Base-by-base conservation (phyloP, 495 filamentous ascomycete species). In the Terfezia boudieri region DNA sequence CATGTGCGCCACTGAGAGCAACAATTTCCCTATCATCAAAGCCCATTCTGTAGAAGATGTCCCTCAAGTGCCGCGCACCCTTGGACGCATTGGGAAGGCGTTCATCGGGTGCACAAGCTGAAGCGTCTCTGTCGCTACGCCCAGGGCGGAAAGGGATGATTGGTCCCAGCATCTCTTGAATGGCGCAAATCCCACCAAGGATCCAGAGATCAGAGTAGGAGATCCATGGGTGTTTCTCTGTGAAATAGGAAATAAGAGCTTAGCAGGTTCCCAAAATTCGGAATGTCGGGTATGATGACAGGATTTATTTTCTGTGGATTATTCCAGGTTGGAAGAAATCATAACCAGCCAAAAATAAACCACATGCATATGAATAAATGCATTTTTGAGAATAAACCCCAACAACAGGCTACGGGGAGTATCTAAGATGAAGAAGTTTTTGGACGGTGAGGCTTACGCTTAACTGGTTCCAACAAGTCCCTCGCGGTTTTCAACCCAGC, bases 1-100 rank as follows among this genome's bases (percentile, higher is more conserved):
- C 86, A 73, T 98, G 90, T 37, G 86, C 90, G 57, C 90, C 90
- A 35, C 72, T 70, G 56, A 98, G 74, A 35, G 90, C 90, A 36
- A 95, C 88, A 61, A 95, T 95, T 69, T 98, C 89, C 51, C 81
- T 82, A 71, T 98, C 90, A 69, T 92, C 81, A 76, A 98, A 98
- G 56, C 90, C 90, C 88, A 95, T 95, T 67, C 89, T 85, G 67
- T 77, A 76, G 76, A 98, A 98, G 74, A 98, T 83, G 68, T 79
- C 78, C 56, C 90, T 83, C 64, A 98, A 74, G 70, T 98, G 90
- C 57, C 76, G 73, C 56, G 82, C 76, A 57, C 76, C 82, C 74
- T 95, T 79, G 58, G 77, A 58, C 51, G 76, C 90, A 66, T 98
- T 89, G 57, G 90, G 90, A 32, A 98, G 84, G 70, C 90, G 87